Base-by-base conservation (phyloP, 2,329 filamentous ascomycete species). In the Penicillium oxalicum region DNA sequence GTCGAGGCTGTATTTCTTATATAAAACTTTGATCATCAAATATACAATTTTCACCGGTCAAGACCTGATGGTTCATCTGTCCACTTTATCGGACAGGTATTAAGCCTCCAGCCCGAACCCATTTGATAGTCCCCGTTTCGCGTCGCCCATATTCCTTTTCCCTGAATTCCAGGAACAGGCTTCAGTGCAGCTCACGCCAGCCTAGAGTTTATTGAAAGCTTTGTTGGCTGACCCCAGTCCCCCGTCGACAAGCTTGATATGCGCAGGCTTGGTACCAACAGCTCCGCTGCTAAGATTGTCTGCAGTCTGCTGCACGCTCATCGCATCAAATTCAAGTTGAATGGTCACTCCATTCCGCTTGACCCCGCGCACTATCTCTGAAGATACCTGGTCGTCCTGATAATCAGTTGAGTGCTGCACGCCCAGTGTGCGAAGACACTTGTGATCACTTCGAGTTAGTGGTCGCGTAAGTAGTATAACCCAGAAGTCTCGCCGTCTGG, bases 351-450 rank as follows among this genome's bases (percentile, higher is more conserved):
- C 48, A 40, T 54, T 49, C 33, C 45, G 42, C 13, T 43, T 49
- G 12, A 40, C 45, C 7, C 47, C 45, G 29, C 25, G 6, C 8
- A 51, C 27, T 34, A 54, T 51, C 8, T 49, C 12, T 2, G 26
- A 27, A 26, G 46, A 28, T 7, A 54, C 46, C 26, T 64, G 46
- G 4, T 53, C 39, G 3, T 60, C 54, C 8, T 63, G 64, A 50
- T 75, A 74, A 47, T 76, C 70, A 75, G 1, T 66, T 54, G 2
- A 52, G 38, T 13, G 59, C 59, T 3, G 72, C 71, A 4, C 18
- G 18, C 72, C 73, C 1, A 74, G 60, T 2, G 40, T 48, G 26
- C 58, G 60, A 13, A 76, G 42, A 42, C 67, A 67, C 5, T 61
- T 46, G 43, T 51, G 51, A 40, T 54, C n/a, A 40, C 44, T 40